A percentile compares a stretch with the other conserved stretches of the same genome.
These are phyloP conservation scores for Fusarium avenaceum DNA, from an alignment of 2,329 filamentous ascomycete genomes.

Conservation along the genomic window DNA sequence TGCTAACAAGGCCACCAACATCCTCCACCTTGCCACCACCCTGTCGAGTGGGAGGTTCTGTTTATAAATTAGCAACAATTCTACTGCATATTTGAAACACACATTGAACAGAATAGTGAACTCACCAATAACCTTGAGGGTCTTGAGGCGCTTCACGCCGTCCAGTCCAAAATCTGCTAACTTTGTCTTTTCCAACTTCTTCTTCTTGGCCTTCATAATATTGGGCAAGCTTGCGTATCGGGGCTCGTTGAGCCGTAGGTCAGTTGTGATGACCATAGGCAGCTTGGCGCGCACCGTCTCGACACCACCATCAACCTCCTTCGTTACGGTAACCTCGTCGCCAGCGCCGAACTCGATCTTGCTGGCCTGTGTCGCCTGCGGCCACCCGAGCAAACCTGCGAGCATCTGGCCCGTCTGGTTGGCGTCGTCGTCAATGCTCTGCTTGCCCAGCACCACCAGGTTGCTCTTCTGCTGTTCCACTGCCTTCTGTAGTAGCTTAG, in stretches of 20 bases:
- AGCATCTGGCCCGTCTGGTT: conserved; percentile 99
- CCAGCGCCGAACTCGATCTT: conserved; percentile 81
- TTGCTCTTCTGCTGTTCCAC: conserved; percentile 90
- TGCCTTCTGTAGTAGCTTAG: conserved; percentile 86
- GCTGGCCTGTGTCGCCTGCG: conserved; percentile 93
- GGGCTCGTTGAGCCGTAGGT: conserved; percentile 93
- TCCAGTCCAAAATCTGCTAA: conserved; percentile 85
- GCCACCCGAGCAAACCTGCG: conserved; percentile 90
- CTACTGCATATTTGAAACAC: not conserved
- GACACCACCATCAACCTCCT: conserved; percentile 94
- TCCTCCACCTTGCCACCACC: conserved; percentile 98
- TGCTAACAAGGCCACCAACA: conserved; percentile 92
- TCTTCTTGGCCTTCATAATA: conserved; percentile 99
- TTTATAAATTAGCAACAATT: conserved; percentile 31
- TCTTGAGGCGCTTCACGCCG: conserved; percentile 82
- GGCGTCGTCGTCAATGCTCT: conserved; percentile 97
- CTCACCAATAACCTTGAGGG: conserved; percentile 86
- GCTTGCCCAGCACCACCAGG: conserved; percentile 94
- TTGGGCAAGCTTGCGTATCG: conserved; percentile 95
- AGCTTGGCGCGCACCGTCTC: conserved; percentile 89
- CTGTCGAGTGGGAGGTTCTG: conserved; percentile 87
- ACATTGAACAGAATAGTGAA: conserved; percentile 36
- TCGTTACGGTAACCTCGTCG: conserved; percentile 80
- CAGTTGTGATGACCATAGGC: conserved; percentile 95
- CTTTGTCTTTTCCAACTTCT: conserved; percentile 93